These are phyloP conservation scores for Parsonsia alboflavescens DNA, from an alignment of 257 asterid species.

Conservation along the genomic window DNA sequence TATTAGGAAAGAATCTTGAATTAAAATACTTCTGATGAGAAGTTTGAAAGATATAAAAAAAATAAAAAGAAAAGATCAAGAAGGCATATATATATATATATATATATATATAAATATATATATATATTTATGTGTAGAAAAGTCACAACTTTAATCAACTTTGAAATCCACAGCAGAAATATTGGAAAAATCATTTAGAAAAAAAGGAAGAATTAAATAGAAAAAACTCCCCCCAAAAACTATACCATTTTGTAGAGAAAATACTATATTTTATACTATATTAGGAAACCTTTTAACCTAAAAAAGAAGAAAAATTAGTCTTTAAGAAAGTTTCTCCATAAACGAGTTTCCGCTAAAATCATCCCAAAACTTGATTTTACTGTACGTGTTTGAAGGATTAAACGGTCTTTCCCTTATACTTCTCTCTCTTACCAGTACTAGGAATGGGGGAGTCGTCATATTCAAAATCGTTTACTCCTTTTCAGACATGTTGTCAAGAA, in stretches of 20 bases:
- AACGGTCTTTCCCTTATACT: neutral
- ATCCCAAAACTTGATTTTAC: neutral
- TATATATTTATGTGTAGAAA: neutral
- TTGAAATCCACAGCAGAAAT: neutral
- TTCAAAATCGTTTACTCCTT: slow-evolving; percentile 53
- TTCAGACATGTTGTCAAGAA: slow-evolving; percentile 26
- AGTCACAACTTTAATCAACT: neutral
- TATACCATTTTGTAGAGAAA: too few relatives aligned
- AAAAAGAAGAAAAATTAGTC: too few relatives aligned
- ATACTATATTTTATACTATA: neutral
- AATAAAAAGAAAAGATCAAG: neutral
- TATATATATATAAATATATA: neutral
- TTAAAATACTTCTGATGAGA: too few relatives aligned
- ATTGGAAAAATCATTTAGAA: neutral
- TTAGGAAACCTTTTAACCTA: too few relatives aligned
- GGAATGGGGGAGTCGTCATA: slow-evolving; percentile 17
- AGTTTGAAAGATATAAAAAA: neutral
- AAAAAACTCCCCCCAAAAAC: too few relatives aligned
- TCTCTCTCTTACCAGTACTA: neutral
- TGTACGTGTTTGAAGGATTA: slow-evolving; percentile 65
- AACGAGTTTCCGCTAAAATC: neutral
- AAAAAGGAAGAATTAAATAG: neutral
- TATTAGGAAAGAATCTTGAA: too few relatives aligned
- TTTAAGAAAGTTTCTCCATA: neutral
- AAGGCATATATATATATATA: neutral